Evolutionary conservation across 352 stramenopile genomes (phyloP).

Genomic region (Hyaloperonospora arabidopsidis): DNA sequence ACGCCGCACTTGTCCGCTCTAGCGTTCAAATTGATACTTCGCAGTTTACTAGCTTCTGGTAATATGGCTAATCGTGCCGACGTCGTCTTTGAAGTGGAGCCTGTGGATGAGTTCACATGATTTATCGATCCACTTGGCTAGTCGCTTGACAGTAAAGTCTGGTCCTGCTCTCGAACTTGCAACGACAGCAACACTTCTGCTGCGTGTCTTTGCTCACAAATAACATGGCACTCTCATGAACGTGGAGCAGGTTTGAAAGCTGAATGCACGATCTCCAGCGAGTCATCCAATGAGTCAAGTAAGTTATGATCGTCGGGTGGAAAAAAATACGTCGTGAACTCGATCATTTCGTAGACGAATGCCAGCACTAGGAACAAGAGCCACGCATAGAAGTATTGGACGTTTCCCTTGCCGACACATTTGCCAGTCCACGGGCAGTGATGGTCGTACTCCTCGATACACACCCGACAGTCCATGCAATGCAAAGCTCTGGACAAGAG

Average conservation of each 20-base stretch:
- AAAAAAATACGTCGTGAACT: conserved; percentile 82
- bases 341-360: conserved; percentile 84
- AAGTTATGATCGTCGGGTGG: conserved; percentile 43
- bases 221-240: conserved; percentile 10
- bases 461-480: conserved; percentile 84
- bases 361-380: conserved; percentile 78
- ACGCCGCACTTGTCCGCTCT: no score
- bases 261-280: conserved; percentile 26
- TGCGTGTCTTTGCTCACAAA: neutral
- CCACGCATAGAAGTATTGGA: conserved; percentile 80
- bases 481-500: conserved; percentile 50
- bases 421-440: conserved; percentile 91
- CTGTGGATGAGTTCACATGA: no score
- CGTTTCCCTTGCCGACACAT: conserved; percentile 77
- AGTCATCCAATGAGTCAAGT: conserved; percentile 32
- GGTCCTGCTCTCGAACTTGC: conserved; percentile 1
- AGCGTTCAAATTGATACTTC: no score
- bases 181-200: neutral
- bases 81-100: no score
- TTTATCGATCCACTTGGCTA: no score
- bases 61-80: no score
- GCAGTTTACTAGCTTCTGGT: no score
- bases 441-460: conserved; percentile 86
- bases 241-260: conserved; percentile 5
- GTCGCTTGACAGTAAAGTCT: no score